phyloP scores from a whole-genome alignment of 352 stramenopile species.

The Phytophthora tubulina region DNA sequence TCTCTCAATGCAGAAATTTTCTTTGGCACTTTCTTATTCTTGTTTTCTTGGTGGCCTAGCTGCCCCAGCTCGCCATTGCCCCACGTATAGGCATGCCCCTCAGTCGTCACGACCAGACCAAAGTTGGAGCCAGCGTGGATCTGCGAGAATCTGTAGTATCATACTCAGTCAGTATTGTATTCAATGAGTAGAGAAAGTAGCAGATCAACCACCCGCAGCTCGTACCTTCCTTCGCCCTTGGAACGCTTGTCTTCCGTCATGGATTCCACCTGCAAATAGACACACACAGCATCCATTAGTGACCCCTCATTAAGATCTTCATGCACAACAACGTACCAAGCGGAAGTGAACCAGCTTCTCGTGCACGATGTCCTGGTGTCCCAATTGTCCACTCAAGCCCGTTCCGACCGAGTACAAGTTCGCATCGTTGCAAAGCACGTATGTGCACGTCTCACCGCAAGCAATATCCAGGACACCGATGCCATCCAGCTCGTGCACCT shows the following conservation, averaged over 20 bases:
- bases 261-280: slow-evolving; percentile 60
- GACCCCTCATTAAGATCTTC: slow-evolving; percentile 1
- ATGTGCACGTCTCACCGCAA: slow-evolving; percentile 67
- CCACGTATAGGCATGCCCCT: slow-evolving; percentile 84
- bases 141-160: slow-evolving; percentile 57
- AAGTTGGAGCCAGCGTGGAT: slow-evolving; percentile 72
- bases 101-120: slow-evolving; percentile 58
- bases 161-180: slow-evolving; percentile 1
- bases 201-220: neutral
- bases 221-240: slow-evolving; percentile 75
- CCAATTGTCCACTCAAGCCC: slow-evolving; percentile 65
- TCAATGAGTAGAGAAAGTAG: neutral
- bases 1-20: slow-evolving; percentile 87
- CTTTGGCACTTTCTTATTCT: slow-evolving; percentile 87
- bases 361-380: slow-evolving; percentile 81
- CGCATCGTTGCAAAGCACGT: slow-evolving; percentile 72
- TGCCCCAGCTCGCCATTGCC: slow-evolving; percentile 82
- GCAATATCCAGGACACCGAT: slow-evolving; percentile 76
- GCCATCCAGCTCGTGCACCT: slow-evolving; percentile 66
- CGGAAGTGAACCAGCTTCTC: slow-evolving; percentile 84
- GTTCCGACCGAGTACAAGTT: slow-evolving; percentile 84
- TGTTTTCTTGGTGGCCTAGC: slow-evolving; percentile 87
- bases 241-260: slow-evolving; percentile 81
- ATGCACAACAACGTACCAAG: slow-evolving; percentile 49
- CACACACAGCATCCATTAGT: slow-evolving; percentile 20